Evolutionary conservation across 2,329 filamentous ascomycete species (phyloP), one percentile per base, ranked within the genome.

Genomic region (Amesomyces nigricolor): DNA sequence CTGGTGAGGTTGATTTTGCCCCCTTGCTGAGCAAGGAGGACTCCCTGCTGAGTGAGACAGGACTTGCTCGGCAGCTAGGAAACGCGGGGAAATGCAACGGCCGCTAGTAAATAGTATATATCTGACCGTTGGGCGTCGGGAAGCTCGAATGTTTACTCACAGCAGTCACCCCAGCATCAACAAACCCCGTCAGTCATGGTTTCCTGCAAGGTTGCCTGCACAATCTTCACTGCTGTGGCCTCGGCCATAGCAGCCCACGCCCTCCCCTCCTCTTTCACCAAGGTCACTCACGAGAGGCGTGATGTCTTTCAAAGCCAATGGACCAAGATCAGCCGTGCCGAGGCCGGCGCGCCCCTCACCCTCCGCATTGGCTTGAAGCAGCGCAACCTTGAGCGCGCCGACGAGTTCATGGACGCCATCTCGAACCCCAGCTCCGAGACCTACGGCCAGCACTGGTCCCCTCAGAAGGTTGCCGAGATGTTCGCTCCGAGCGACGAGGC

Each of bases 281-380:
- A 52, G 19, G 6, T 52, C 6, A 46, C 22, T 5, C 50, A 52
- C 22, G 50, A 52, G 11, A 30, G n/a, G 35, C 42, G 50, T 8
- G 50, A 52, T n/a, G n/a, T 39, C 5, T 6, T 32, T 5, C 50
- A 45, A 5, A 42, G 42, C 10, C 42, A 52, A 10, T 52, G 50
- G 50, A 40, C 42, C 19, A 52, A 52, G 3, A 22, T 52, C 14
- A 19, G 50, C 50, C 50, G 42, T 30, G 50, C 50, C 9, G 42
- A 13, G 9, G 22, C 42, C 6, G 40, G 38, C n/a, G 10, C 19
- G 19, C 50, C 50, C 32, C 19, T 52, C 11, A 52, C 50, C 1
- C 14, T 52, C 9, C 50, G 50, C 30, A 52, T 52, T 19, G 50
- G 42, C 10, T 26, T 52, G 22, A 52, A 52, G 50, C 50, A 52